phyloP scores from a whole-genome alignment of 208 protist genomes.

The Leishmania guyanensis region DNA sequence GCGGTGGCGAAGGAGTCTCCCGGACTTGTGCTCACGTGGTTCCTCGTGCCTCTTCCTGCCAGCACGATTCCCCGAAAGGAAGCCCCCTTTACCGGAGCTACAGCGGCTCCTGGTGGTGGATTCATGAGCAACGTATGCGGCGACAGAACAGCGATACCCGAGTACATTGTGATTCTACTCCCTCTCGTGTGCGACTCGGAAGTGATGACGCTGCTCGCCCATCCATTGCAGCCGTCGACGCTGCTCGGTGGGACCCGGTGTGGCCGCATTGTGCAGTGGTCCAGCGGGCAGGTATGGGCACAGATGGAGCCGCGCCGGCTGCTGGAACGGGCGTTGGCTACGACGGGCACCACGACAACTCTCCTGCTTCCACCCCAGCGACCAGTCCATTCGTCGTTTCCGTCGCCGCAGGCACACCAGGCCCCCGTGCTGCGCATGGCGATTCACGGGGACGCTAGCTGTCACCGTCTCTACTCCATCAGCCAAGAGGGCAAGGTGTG shows the following conservation, averaged over 20 bases:
- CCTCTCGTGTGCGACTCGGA: constrained; percentile 65
- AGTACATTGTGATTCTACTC: constrained; percentile 40
- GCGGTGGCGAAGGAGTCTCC: constrained; percentile 20
- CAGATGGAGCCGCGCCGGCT: constrained; percentile 34
- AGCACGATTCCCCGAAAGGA: constrained; percentile 15
- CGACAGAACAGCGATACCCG: constrained; percentile 7
- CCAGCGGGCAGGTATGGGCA: constrained; percentile 31
- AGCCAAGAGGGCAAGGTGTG: constrained; percentile 73
- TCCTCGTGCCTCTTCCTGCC: constrained; percentile 29
- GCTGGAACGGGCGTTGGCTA: constrained; percentile 35
- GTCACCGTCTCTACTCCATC: constrained; percentile 70
- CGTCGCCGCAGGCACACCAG: constrained; percentile 66
- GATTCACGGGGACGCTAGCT: constrained; percentile 63
- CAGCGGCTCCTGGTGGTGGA: constrained; percentile 6
- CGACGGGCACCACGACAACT: constrained; percentile 39
- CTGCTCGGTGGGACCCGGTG: constrained; percentile 53
- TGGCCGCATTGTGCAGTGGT: constrained; percentile 60
- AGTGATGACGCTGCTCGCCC: constrained; percentile 42
- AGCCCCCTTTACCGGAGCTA: constrained; percentile 20
- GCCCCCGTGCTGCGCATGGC: constrained; percentile 50
- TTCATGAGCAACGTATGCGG: background rate
- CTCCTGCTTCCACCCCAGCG: constrained; percentile 41
- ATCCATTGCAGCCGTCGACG: constrained; percentile 42
- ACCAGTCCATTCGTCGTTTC: constrained; percentile 56
- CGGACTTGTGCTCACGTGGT: constrained; percentile 62